Base-by-base conservation (phyloP, 495 filamentous ascomycete genomes). In the Saxophila tyrrhenica region DNA sequence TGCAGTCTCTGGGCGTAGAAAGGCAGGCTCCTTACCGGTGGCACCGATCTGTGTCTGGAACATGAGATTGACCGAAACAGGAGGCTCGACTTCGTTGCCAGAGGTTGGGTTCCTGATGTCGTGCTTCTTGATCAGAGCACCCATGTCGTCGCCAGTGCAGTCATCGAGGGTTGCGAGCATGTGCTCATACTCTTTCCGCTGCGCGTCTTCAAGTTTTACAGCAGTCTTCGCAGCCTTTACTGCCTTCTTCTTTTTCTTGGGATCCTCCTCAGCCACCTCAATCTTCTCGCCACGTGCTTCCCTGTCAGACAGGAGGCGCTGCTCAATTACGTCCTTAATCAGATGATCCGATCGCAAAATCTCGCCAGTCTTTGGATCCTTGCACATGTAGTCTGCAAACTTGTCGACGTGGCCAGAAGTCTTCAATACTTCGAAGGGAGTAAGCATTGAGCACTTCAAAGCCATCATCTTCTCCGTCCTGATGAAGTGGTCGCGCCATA, bases 351-450 rank as follows among this genome's bases (percentile, higher is more conserved):
- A 89, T 56, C 92, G 80, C 68, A 96, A 83, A 55, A 96, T 94
- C 73, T 97, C 94, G 64, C 92, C 92, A 61, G 84, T 92, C 74
- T 94, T 92, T 50, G 89, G 89, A 68, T 98, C 92, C 70, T 96
- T 96, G 81, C 89, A 94, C 90, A 96, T 95, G 87, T 87, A 96
- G 68, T 97, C 94, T 61, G 89, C 85, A 68, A 97, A 98, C 69
- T 94, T 94, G 60, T 96, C 92, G 50, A 97, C 92, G 70, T 98
- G 92, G 55, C 94, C 92, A 65, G 83, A 88, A 22, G 92, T 97
- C 79, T 96, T 95, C 44, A 98, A 76, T 11, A 97, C 87, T 39
- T 91, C 86, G 56, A 88, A 77, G 21, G 92, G 92, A 50, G 71
- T 73, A 21, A 74, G 54, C 58, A 68, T 68, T 10, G 71, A 66